Evolutionary conservation across 2,329 filamentous ascomycete genomes (phyloP).

Genomic region (Ascochyta pisi): DNA sequence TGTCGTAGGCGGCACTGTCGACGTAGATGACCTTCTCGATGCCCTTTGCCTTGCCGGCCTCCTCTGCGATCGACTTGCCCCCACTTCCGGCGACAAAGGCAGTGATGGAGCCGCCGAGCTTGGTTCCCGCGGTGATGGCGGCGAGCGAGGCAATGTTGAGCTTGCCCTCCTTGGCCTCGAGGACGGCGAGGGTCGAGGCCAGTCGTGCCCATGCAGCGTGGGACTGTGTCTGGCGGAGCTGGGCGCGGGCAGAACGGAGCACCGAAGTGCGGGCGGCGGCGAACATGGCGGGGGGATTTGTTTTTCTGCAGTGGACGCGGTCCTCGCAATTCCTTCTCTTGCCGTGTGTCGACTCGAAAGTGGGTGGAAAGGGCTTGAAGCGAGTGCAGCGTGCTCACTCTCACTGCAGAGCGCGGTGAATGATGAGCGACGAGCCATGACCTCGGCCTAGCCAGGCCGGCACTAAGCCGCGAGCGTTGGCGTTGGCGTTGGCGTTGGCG

Average conservation of each 20-base stretch:
- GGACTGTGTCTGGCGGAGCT: conserved; percentile 51
- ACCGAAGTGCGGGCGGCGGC: conserved; percentile 44
- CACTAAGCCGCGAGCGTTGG: conserved; percentile 2
- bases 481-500: too few species aligned
- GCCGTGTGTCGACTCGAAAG: neutral
- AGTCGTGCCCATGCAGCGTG: conserved; percentile 69
- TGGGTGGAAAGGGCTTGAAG: too few species aligned
- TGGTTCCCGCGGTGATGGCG: conserved; percentile 83
- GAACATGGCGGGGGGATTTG: conserved; percentile 39
- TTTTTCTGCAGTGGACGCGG: too few species aligned
- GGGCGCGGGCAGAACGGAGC: conserved; percentile 51
- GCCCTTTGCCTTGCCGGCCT: conserved; percentile 87
- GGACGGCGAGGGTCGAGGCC: conserved; percentile 85
- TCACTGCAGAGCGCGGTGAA: too few species aligned
- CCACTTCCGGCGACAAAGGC: conserved; percentile 85
- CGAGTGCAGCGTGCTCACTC: too few species aligned
- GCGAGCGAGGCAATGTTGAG: conserved; percentile 83
- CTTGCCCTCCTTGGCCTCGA: conserved; percentile 92
- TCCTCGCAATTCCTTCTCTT: neutral
- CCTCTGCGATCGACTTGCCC: conserved; percentile 76
- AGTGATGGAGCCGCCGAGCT: conserved; percentile 83
- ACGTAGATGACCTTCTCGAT: conserved; percentile 90
- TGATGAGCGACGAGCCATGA: neutral
- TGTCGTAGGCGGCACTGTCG: conserved; percentile 90
- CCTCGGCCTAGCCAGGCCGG: conserved; percentile 13